Percentiles rank a stretch among this genome's conserved stretches.
Conservation (phyloP, 495 filamentous ascomycete species). For the Penicillium tannophilum region DNA sequence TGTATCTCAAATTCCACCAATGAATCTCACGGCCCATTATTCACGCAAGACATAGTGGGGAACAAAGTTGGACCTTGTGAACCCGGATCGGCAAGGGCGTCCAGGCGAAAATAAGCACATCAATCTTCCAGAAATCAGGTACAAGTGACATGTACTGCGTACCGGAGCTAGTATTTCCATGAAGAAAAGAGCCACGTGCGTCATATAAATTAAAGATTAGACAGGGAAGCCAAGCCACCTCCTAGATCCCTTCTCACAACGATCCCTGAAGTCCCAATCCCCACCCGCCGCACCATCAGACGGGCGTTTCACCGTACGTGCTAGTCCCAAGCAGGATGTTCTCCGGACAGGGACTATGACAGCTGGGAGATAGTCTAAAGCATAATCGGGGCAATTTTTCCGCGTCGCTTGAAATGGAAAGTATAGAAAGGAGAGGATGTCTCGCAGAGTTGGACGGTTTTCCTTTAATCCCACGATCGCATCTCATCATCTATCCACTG, state of each 20-base stretch:
- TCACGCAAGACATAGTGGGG: not conserved
- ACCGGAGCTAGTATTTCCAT: not conserved
- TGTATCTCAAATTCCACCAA: conserved; percentile 5
- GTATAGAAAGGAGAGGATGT: not conserved
- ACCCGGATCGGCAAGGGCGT: conserved; percentile 4
- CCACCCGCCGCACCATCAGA: conserved; percentile 9
- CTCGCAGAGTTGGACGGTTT: not conserved
- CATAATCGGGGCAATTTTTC: not conserved
- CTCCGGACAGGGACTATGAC: conserved; percentile 6
- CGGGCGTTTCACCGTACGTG: conserved; percentile 7
- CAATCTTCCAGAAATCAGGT: not conserved
- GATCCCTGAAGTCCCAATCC: not conserved
- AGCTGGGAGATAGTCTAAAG: not conserved
- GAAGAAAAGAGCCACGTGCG: not conserved
- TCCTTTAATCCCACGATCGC: not conserved
- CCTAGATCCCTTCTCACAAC: not conserved
- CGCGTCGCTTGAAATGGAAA: not conserved
- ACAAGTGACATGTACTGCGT: not conserved
- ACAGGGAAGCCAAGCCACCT: not conserved
- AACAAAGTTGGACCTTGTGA: not conserved
- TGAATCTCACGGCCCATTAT: not conserved
- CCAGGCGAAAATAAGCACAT: conserved; percentile 2
- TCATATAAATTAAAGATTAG: not conserved
- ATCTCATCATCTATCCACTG: not conserved
- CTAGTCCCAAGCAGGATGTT: conserved; percentile 4